Percentiles rank a stretch among this genome's conserved stretches.
Evolutionary conservation across 495 filamentous ascomycete species (phyloP).

Genomic region (Penicillium parvum): DNA sequence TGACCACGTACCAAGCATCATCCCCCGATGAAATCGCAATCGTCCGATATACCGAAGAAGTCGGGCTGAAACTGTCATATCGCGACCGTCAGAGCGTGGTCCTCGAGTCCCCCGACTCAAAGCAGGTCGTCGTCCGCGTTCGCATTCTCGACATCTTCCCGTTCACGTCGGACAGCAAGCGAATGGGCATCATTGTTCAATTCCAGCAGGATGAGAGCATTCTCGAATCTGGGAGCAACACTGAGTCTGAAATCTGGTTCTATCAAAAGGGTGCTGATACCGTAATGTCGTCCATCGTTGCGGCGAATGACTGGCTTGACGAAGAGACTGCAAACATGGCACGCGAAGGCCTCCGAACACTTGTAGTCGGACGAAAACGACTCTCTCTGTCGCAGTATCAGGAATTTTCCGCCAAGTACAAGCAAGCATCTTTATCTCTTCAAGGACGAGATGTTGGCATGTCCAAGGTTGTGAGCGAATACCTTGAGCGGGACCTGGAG

Average conservation of each 20-base stretch:
- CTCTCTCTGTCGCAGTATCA: slow-evolving; percentile 71
- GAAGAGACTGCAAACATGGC: slow-evolving; percentile 99
- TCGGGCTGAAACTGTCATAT: slow-evolving; percentile 78
- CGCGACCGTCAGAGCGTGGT: slow-evolving; percentile 82
- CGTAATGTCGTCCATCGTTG: slow-evolving; percentile 92
- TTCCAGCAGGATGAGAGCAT: slow-evolving; percentile 55
- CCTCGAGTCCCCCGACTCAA: slow-evolving; percentile 74
- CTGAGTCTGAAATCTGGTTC: slow-evolving; percentile 84
- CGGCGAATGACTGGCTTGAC: slow-evolving; percentile 95
- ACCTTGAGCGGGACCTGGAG: slow-evolving; percentile 85
- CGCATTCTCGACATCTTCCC: slow-evolving; percentile 92
- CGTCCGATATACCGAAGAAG: slow-evolving; percentile 89
- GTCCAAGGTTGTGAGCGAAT: slow-evolving; percentile 70
- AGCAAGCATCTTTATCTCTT: slow-evolving; percentile 74
- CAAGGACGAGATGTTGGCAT: slow-evolving; percentile 75
- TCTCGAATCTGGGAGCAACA: slow-evolving; percentile 27
- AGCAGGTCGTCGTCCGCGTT: slow-evolving; percentile 75
- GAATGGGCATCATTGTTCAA: slow-evolving; percentile 96
- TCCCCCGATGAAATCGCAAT: slow-evolving; percentile 99
- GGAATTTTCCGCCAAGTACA: slow-evolving; percentile 71
- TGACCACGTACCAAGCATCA: slow-evolving; percentile 90
- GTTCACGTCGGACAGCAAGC: slow-evolving; percentile 94
- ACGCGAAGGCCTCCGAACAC: slow-evolving; percentile 86
- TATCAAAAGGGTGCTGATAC: slow-evolving; percentile 99
- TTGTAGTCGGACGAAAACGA: slow-evolving; percentile 86